Evolutionary conservation across 768 basidiomycete genomes (phyloP).

Genomic region (Myochromella boudieri): DNA sequence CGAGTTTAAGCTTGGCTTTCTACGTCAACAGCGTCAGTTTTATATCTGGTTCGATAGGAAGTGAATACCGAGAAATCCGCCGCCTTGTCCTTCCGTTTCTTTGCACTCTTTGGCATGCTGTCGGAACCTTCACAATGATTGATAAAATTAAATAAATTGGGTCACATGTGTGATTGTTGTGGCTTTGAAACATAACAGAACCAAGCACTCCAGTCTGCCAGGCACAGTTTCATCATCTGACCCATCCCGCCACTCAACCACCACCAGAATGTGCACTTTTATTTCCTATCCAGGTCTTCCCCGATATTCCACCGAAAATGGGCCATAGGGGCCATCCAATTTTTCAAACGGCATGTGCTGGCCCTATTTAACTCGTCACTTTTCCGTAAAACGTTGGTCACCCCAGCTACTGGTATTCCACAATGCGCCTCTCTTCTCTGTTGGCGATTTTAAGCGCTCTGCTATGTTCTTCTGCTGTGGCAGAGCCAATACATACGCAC

Average conservation of each 20-base stretch:
- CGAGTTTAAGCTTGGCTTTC: constrained; percentile 97
- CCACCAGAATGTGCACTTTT: too few relatives aligned
- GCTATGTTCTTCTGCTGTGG: constrained; percentile 8
- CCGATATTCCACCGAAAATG: too few relatives aligned
- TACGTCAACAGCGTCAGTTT: constrained; percentile 28
- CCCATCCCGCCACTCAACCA: too few relatives aligned
- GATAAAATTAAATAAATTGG: neutral
- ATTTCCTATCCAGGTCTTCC: too few relatives aligned
- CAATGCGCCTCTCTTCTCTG: constrained; percentile 11
- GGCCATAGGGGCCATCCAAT: neutral
- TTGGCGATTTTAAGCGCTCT: constrained; percentile 7
- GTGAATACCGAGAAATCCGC: constrained; percentile 78
- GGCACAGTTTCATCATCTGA: too few relatives aligned
- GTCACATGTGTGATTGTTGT: too few relatives aligned
- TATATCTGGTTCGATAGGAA: neutral
- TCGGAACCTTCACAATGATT: neutral
- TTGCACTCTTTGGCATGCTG: constrained; percentile 81
- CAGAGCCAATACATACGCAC: neutral
- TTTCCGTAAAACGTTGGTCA: too few relatives aligned
- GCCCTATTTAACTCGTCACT: neutral
- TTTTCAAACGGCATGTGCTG: neutral
- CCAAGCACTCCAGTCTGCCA: too few relatives aligned
- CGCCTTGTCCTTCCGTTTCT: constrained; percentile 84
- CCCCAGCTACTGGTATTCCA: neutral
- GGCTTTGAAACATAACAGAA: too few relatives aligned